Conservation (phyloP, 768 basidiomycete species). For the Lentinus tigrinus region DNA sequence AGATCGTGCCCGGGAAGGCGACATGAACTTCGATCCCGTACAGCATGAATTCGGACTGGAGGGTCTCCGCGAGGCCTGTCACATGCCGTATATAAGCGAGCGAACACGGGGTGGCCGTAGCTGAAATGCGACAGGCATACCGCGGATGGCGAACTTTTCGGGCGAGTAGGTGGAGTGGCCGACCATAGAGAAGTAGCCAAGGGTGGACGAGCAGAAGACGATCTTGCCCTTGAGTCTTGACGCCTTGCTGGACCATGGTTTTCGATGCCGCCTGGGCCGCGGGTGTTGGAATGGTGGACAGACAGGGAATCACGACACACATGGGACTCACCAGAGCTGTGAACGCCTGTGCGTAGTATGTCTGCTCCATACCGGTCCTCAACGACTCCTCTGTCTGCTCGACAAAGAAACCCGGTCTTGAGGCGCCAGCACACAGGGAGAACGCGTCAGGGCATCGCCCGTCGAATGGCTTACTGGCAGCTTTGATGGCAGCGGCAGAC, state of each 20-base stretch:
- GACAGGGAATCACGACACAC: too few relatives aligned
- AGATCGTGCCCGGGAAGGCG: conserved; percentile 82
- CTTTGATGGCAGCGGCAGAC: conserved; percentile 61
- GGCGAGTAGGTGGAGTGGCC: conserved; percentile 83
- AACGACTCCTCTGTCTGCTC: conserved; percentile 65
- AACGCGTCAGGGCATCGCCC: conserved; percentile 71
- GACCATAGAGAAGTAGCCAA: conserved; percentile 72
- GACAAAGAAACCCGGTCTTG: conserved; percentile 74
- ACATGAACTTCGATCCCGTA: conserved; percentile 79
- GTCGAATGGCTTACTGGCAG: conserved; percentile 52
- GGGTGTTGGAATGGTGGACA: background rate
- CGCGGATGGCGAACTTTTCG: conserved; percentile 82
- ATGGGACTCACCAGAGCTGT: conserved; percentile 45
- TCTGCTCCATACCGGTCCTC: conserved; percentile 48
- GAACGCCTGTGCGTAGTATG: conserved; percentile 57
- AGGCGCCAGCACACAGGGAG: conserved; percentile 75
- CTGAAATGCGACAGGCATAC: too few relatives aligned
- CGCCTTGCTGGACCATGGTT: conserved; percentile 53
- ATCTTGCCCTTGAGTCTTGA: conserved; percentile 72
- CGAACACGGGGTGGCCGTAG: too few relatives aligned
- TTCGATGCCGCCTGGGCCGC: conserved; percentile 62
- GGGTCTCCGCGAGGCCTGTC: conserved; percentile 79
- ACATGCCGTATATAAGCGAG: too few relatives aligned
- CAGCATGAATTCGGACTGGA: conserved; percentile 75
- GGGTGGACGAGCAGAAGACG: conserved; percentile 71